Percentiles rank a stretch among this genome's conserved stretches.
Evolutionary conservation across 305 asterid species (phyloP).

Genomic region (Coffea humblotiana): DNA sequence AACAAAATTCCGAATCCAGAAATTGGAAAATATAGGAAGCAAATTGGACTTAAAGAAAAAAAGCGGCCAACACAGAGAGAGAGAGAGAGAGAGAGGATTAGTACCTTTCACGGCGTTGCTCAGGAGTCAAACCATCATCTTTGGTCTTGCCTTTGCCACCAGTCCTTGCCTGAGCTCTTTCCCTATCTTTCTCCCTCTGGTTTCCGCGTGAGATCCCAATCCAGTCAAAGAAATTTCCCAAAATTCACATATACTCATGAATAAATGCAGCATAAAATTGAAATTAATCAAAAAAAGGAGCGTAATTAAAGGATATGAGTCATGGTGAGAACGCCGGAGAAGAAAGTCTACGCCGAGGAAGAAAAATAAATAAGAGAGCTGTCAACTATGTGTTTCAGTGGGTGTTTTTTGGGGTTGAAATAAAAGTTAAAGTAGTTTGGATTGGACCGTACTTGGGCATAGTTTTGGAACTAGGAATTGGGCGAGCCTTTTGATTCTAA

Average conservation of each 20-base stretch:
- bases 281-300: neutral
- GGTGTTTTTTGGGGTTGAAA: neutral
- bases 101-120: constrained; percentile 89
- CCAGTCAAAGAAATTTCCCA: constrained; percentile 47
- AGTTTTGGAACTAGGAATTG: too few relatives aligned
- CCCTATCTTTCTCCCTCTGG: constrained; percentile 84
- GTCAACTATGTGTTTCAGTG: neutral
- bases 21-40: neutral
- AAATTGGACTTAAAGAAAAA: neutral
- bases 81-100: too few relatives aligned
- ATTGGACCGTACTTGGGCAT: too few relatives aligned
- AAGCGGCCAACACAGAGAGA: too few relatives aligned
- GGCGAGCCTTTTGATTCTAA: too few relatives aligned
- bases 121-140: constrained; percentile 87
- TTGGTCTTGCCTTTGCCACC: constrained; percentile 44
- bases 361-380: neutral
- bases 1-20: neutral
- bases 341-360: constrained; percentile 9
- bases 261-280: too few relatives aligned
- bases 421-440: too few relatives aligned
- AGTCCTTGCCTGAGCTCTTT: constrained; percentile 63
- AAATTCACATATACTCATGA: neutral
- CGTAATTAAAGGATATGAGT: constrained; percentile 55
- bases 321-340: constrained; percentile 40
- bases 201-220: constrained; percentile 56